These are phyloP conservation scores for Alternaria triticimaculans DNA, from an alignment of 2,329 filamentous ascomycete genomes.

Conservation along the genomic window DNA sequence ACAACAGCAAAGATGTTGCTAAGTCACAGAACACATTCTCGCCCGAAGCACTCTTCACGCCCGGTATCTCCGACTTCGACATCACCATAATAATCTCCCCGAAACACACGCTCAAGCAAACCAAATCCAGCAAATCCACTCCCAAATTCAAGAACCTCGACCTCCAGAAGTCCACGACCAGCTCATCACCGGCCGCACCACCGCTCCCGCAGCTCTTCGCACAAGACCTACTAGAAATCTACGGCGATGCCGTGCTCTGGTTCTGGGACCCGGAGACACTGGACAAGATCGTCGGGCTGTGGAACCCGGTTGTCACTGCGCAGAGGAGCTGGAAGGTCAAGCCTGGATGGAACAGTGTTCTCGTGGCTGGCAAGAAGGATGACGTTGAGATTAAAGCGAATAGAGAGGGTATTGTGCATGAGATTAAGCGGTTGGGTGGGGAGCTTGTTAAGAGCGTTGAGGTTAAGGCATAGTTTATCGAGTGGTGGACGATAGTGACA, in stretches of 20 bases:
- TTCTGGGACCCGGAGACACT: conserved; percentile 72
- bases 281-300: conserved; percentile 67
- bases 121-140: conserved; percentile 41
- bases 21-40: conserved; percentile 36
- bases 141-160: conserved; percentile 82
- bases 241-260: conserved; percentile 75
- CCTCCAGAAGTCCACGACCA: conserved; percentile 48
- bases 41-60: conserved; percentile 70
- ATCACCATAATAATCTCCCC: conserved; percentile 76
- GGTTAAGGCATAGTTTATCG: conserved; percentile 18
- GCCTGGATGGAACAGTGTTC: conserved; percentile 70
- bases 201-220: conserved; percentile 70
- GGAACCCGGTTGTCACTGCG: conserved; percentile 63
- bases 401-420: conserved; percentile 69
- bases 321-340: conserved; percentile 72
- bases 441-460: conserved; percentile 61
- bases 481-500: neutral
- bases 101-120: conserved; percentile 53
- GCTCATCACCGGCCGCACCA: conserved; percentile 53
- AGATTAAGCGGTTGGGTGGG: conserved; percentile 70
- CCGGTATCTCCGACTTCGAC: conserved; percentile 79
- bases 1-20: conserved; percentile 7
- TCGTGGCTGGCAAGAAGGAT: conserved; percentile 45
- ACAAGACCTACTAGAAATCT: conserved; percentile 70
- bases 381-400: conserved; percentile 67